Percentiles rank a stretch among this genome's conserved stretches.
phyloP scores from a whole-genome alignment of 305 asterid species.

The Andrographis paniculata region DNA sequence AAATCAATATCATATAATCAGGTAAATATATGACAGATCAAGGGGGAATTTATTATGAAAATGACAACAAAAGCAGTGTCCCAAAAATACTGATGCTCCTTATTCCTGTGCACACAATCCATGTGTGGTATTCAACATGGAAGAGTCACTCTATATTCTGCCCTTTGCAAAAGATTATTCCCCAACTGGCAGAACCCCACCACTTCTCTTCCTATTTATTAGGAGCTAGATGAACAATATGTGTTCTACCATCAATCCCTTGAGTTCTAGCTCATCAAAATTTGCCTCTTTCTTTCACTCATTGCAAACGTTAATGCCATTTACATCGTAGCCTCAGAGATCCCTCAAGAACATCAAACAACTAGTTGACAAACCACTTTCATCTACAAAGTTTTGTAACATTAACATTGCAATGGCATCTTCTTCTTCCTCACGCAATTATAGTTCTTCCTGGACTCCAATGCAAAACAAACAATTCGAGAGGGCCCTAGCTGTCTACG shows the following conservation, averaged over 20 bases:
- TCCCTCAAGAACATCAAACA: neutral
- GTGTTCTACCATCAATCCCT: conserved; percentile 16
- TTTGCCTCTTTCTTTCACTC: conserved; percentile 11
- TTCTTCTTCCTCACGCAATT: conserved; percentile 23
- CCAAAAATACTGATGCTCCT: conserved; percentile 23
- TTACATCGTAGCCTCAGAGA: conserved; percentile 5
- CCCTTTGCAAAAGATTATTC: conserved; percentile 35
- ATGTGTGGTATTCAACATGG: conserved; percentile 44
- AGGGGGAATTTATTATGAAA: conserved; percentile 8
- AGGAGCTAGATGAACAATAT: conserved; percentile 15
- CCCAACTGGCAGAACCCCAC: conserved; percentile 39
- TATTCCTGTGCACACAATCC: conserved; percentile 11
- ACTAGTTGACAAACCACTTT: neutral
- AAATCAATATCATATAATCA: neutral
- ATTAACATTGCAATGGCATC: conserved; percentile 33
- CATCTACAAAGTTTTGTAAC: neutral
- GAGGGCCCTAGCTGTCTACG: conserved; percentile 53
- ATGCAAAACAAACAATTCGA: conserved; percentile 63
- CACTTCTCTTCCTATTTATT: conserved; percentile 32
- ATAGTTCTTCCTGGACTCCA: conserved; percentile 48
- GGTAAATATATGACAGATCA: neutral
- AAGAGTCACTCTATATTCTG: conserved; percentile 43
- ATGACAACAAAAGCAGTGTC: conserved; percentile 16
- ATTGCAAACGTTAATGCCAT: neutral
- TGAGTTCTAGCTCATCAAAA: conserved; percentile 4